A percentile compares a stretch with the other conserved stretches of the same genome.
Conservation (phyloP, 495 filamentous ascomycete genomes). For the Neurospora intermedia region DNA sequence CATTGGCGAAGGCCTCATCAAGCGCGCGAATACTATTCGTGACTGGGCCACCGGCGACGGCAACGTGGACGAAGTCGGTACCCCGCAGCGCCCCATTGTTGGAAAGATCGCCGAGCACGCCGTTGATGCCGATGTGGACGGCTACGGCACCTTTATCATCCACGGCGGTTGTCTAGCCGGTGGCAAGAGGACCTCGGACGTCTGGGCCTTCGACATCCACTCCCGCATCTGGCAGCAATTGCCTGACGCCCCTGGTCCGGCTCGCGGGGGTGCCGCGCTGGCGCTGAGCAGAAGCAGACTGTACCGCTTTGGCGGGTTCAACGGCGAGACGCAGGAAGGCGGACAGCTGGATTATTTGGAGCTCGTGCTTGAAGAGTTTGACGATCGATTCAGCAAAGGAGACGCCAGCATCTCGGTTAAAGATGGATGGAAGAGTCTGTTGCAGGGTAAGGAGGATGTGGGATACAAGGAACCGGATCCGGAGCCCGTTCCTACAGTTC, state of each 20-base stretch:
- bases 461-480: constrained; percentile 17
- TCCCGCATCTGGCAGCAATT: constrained; percentile 50
- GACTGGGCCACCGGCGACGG: constrained; percentile 35
- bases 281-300: constrained; percentile 44
- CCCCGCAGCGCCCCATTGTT: constrained; percentile 36
- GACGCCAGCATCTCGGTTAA: constrained; percentile 24
- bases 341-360: constrained; percentile 54
- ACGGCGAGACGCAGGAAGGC: constrained; percentile 53
- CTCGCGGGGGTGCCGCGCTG: constrained; percentile 54
- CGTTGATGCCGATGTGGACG: constrained; percentile 33
- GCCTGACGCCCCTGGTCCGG: constrained; percentile 47
- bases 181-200: constrained; percentile 41
- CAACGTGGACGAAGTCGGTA: constrained; percentile 27
- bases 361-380: constrained; percentile 31
- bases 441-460: constrained; percentile 15
- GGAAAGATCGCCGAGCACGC: constrained; percentile 35
- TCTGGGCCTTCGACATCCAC: constrained; percentile 61
- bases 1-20: constrained; percentile 1
- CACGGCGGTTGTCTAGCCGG: constrained; percentile 59
- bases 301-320: constrained; percentile 66
- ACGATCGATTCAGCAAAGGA: constrained; percentile 34
- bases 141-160: constrained; percentile 52
- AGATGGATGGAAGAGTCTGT: constrained; percentile 29
- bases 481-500: constrained; percentile 14
- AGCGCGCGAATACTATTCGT: constrained; percentile 23